phyloP scores from a whole-genome alignment of 345 rosid species.

The Brassica carinata region DNA sequence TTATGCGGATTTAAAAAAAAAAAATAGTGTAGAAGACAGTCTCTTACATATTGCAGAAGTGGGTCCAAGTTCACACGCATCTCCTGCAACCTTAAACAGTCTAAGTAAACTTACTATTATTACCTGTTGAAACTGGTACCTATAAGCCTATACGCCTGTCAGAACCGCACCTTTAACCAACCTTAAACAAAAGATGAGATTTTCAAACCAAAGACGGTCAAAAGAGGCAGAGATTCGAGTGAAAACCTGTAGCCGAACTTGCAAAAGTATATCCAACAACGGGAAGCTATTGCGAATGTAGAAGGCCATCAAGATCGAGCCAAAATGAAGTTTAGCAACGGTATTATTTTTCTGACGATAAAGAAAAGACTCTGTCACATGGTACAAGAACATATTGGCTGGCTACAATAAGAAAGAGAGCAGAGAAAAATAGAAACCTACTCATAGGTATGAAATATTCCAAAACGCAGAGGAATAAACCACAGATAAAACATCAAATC shows the following conservation, averaged over 20 bases:
- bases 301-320: neutral
- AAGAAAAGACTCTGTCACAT: slow-evolving; percentile 16
- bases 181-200: slow-evolving; percentile 6
- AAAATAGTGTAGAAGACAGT: slow-evolving; percentile 27
- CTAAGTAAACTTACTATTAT: neutral
- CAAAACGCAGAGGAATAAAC: slow-evolving; percentile 26
- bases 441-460: slow-evolving; percentile 15
- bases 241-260: slow-evolving; percentile 19
- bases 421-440: slow-evolving; percentile 14
- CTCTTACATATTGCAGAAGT: slow-evolving; percentile 28
- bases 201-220: slow-evolving; percentile 13
- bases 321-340: neutral
- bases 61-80: slow-evolving; percentile 37
- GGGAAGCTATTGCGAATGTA: neutral
- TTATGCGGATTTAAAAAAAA: neutral
- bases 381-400: slow-evolving; percentile 35
- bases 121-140: slow-evolving; percentile 9
- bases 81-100: slow-evolving; percentile 42
- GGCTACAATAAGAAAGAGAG: slow-evolving; percentile 24
- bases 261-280: slow-evolving; percentile 11
- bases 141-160: slow-evolving; percentile 13
- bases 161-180: slow-evolving; percentile 4
- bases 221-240: slow-evolving; percentile 15
- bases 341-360: neutral
- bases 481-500: slow-evolving; percentile 38